These are phyloP conservation scores for Trichoderma atrobrunneum DNA, from an alignment of 2,329 filamentous ascomycete species.

Conservation along the genomic window DNA sequence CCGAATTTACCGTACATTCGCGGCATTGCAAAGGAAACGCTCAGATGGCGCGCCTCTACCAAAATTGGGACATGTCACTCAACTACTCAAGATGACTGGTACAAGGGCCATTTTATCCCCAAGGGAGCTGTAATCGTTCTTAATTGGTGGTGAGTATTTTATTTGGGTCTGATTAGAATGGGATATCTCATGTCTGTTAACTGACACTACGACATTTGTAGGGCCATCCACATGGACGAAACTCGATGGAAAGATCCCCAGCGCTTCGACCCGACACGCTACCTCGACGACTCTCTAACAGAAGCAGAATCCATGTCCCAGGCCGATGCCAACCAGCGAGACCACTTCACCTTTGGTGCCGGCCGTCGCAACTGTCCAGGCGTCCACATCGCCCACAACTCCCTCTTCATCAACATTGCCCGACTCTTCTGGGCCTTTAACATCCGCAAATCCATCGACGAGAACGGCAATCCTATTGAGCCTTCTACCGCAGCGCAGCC, in stretches of 20 bases:
- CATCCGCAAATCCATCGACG: slow-evolving; percentile 23
- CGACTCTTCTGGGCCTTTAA: slow-evolving; percentile 49
- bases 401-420: slow-evolving; percentile 46
- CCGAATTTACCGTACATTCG: slow-evolving; percentile 42
- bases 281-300: slow-evolving; percentile 27
- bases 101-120: slow-evolving; percentile 6
- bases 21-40: slow-evolving; percentile 31
- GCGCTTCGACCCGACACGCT: slow-evolving; percentile 20
- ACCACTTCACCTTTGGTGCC: slow-evolving; percentile 54
- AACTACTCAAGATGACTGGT: slow-evolving; percentile 1
- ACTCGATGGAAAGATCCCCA: slow-evolving; percentile 10
- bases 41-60: slow-evolving; percentile 31
- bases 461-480: slow-evolving; percentile 11
- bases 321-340: slow-evolving; percentile 42
- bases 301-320: slow-evolving; percentile 29
- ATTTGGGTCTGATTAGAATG: fast-evolving
- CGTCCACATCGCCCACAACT: slow-evolving; percentile 51
- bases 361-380: slow-evolving; percentile 58
- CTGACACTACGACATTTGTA: not conserved
- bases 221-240: slow-evolving; percentile 18
- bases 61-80: not conserved
- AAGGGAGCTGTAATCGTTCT: slow-evolving; percentile 5
- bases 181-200: not conserved
- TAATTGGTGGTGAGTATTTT: not conserved
- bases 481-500: slow-evolving; percentile 9